phyloP scores from a whole-genome alignment of 2,329 filamentous ascomycete genomes.

The Epichloe elymi region DNA sequence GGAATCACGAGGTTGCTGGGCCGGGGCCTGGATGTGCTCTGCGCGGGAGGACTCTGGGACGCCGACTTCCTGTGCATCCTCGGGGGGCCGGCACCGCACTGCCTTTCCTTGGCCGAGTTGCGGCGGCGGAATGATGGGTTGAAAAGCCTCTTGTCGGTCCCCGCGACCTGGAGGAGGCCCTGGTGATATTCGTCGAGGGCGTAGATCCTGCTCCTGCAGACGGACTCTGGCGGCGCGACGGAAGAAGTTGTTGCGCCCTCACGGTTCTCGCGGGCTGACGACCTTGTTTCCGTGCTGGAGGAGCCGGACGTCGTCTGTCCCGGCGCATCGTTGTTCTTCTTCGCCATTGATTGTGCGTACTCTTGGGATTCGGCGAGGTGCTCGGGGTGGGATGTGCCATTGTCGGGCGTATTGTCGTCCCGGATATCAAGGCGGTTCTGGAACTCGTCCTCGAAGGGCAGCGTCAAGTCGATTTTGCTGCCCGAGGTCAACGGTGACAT shows the following conservation, averaged over 20 bases:
- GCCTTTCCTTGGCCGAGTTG: not conserved
- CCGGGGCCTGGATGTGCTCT: not conserved
- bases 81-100: no score
- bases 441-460: slow-evolving; percentile 3
- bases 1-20: not conserved
- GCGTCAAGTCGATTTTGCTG: not conserved
- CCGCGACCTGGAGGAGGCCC: slow-evolving; percentile 1
- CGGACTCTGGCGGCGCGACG: not conserved
- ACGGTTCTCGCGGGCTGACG: not conserved
- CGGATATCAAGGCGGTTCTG: not conserved
- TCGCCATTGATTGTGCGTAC: not conserved
- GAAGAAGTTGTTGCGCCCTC: not conserved
- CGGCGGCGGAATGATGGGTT: not conserved
- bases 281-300: not conserved
- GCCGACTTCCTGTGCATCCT: not conserved
- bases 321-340: not conserved
- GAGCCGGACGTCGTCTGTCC: not conserved
- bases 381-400: no score
- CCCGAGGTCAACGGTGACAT: not conserved
- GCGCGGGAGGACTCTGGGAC: not conserved
- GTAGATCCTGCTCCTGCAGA: no score
- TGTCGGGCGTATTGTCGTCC: not conserved
- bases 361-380: not conserved
- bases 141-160: not conserved
- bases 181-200: slow-evolving; percentile 2